A percentile compares a stretch with the other conserved stretches of the same genome.
phyloP scores from a whole-genome alignment of 192 early-diverging fungal genomes.

The Jimgerdemannia flammicorona region DNA sequence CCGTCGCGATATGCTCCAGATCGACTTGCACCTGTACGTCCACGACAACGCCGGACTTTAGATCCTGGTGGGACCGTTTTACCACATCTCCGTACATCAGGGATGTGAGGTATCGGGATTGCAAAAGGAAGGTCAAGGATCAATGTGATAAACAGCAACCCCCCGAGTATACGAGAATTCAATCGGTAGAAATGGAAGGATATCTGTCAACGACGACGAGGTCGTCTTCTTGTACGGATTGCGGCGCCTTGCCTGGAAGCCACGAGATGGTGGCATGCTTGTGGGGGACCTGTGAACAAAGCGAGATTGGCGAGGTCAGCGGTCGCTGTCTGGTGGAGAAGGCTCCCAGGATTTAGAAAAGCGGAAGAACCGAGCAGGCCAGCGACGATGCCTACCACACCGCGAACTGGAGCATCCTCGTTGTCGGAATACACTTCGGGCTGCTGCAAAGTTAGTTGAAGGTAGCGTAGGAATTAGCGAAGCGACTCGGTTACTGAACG shows the following conservation, averaged over 20 bases:
- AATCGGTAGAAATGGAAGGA: neutral
- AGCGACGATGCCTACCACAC: neutral
- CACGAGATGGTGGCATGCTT: constrained; percentile 33
- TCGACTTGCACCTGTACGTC: constrained; percentile 31
- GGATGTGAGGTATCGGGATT: constrained; percentile 3
- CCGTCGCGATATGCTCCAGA: constrained; percentile 24
- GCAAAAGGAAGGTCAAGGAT: neutral
- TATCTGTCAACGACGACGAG: constrained; percentile 27
- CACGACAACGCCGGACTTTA: constrained; percentile 33
- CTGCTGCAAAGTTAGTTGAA: neutral
- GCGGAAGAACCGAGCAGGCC: too few species aligned
- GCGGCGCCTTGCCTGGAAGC: constrained; percentile 24
- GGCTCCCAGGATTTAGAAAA: too few species aligned
- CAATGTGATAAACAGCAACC: neutral
- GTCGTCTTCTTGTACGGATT: constrained; percentile 26
- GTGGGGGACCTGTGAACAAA: constrained; percentile 16
- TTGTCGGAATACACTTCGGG: neutral
- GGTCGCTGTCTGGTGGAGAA: too few species aligned
- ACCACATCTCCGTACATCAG: constrained; percentile 38
- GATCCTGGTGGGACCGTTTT: constrained; percentile 28
- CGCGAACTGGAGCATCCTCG: neutral
- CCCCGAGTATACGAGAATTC: too few species aligned
- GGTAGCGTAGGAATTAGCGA: neutral
- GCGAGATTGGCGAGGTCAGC: neutral
- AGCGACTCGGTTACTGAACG: too few species aligned